phyloP scores from a whole-genome alignment of 139 green algal genomes.

The Chlamydomonas urium region DNA sequence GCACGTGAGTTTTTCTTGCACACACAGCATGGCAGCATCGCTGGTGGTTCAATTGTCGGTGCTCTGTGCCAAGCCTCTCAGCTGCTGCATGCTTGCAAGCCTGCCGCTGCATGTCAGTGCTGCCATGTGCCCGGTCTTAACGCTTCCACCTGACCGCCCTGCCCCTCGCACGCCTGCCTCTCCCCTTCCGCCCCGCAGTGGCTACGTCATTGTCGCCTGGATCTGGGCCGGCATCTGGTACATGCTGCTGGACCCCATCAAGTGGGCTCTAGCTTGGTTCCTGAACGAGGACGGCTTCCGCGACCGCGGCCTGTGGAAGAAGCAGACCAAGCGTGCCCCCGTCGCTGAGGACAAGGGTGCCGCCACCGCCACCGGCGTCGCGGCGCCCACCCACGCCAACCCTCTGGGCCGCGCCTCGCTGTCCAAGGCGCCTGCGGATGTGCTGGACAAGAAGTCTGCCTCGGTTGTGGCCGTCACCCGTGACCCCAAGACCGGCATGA shows the following conservation, averaged over 20 bases:
- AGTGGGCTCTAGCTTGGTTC: conserved; percentile 65
- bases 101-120: too few relatives aligned
- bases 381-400: conserved; percentile 33
- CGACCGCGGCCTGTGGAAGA: background rate
- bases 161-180: too few relatives aligned
- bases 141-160: too few relatives aligned
- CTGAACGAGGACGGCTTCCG: conserved; percentile 67
- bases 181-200: conserved; percentile 24
- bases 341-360: background rate
- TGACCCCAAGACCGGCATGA: conserved; percentile 17
- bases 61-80: too few relatives aligned
- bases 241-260: conserved; percentile 68
- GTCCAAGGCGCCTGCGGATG: conserved; percentile 19
- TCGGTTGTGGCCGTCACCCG: conserved; percentile 36
- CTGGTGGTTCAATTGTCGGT: background rate
- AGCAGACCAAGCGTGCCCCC: background rate
- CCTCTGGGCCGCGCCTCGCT: conserved; percentile 49
- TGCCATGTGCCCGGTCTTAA: too few relatives aligned
- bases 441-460: conserved; percentile 36
- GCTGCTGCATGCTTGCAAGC: too few relatives aligned
- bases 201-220: conserved; percentile 73
- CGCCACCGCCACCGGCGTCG: conserved; percentile 17
- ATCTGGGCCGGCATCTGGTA: conserved; percentile 79
- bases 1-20: conserved; percentile 41
- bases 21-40: background rate